Conservation (phyloP, 2,329 filamentous ascomycete genomes). For the Tolypocladium nubicola region DNA sequence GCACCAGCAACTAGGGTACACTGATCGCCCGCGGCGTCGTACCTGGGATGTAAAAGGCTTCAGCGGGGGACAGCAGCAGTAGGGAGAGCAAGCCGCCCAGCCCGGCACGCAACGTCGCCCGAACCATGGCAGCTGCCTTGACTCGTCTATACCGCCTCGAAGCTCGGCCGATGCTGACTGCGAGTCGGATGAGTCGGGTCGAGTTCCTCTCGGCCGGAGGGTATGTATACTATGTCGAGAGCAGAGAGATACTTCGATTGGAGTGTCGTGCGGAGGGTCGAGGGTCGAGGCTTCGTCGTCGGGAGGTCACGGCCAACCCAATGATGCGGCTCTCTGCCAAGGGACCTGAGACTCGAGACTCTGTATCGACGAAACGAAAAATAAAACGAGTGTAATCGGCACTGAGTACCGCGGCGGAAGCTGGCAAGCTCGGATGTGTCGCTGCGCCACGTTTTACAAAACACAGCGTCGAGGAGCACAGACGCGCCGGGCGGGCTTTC, state of each 20-base stretch:
- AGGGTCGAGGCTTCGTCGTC: not conserved
- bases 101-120: constrained; percentile 17
- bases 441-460: not conserved
- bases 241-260: not conserved
- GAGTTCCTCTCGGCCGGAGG: not conserved
- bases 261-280: not conserved
- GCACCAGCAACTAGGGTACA: not conserved
- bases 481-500: not conserved
- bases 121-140: constrained; percentile 6
- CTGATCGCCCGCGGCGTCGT: constrained; percentile 15
- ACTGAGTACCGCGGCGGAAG: constrained; percentile 1
- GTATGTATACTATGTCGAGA: not conserved
- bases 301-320: not conserved
- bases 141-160: not conserved
- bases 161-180: not conserved
- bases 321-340: not conserved
- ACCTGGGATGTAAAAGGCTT: constrained; percentile 84
- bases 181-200: not conserved
- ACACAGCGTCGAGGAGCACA: not conserved
- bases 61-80: constrained; percentile 21
- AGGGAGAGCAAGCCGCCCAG: constrained; percentile 32
- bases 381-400: constrained; percentile 5
- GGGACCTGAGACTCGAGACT: constrained; percentile 5
- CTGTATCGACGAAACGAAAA: not conserved
- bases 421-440: not conserved